Percentiles rank a stretch among this genome's conserved stretches.
Conservation (phyloP, 1,284 basidiomycete species). For the Anthracocystis panici-leucophaei region DNA sequence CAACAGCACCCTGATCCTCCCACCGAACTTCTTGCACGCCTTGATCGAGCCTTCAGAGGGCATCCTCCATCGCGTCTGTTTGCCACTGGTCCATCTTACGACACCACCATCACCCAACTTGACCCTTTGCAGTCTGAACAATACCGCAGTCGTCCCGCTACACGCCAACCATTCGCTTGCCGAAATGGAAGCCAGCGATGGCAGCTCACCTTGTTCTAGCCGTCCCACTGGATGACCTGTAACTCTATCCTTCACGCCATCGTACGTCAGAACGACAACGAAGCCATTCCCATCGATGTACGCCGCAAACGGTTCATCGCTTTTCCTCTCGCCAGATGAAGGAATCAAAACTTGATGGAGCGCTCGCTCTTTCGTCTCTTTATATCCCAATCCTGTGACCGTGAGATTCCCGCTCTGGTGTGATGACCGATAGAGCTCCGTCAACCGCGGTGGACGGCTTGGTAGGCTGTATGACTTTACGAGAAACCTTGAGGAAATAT, state of each 20-base stretch:
- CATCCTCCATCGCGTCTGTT: constrained; percentile 6
- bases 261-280: constrained; percentile 32
- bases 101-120: not conserved
- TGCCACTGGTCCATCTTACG: constrained; percentile 16
- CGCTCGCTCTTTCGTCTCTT: constrained; percentile 49
- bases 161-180: constrained; percentile 34
- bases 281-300: constrained; percentile 46
- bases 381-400: constrained; percentile 33
- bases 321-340: not conserved
- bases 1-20: constrained; percentile 18
- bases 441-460: constrained; percentile 25
- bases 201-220: constrained; percentile 6
- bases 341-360: constrained; percentile 40
- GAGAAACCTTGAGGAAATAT: constrained; percentile 10
- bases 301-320: constrained; percentile 35
- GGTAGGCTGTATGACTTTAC: constrained; percentile 20
- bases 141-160: constrained; percentile 1
- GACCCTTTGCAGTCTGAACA: constrained; percentile 21
- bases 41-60: constrained; percentile 19
- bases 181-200: constrained; percentile 30
- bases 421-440: constrained; percentile 27
- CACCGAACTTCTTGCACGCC: constrained; percentile 7
- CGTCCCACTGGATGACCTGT: constrained; percentile 32
- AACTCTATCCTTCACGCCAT: constrained; percentile 15
- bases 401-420: constrained; percentile 16